These are phyloP conservation scores for Cyberlindnera petersonii DNA, from an alignment of 805 yeast genomes.

Conservation along the genomic window DNA sequence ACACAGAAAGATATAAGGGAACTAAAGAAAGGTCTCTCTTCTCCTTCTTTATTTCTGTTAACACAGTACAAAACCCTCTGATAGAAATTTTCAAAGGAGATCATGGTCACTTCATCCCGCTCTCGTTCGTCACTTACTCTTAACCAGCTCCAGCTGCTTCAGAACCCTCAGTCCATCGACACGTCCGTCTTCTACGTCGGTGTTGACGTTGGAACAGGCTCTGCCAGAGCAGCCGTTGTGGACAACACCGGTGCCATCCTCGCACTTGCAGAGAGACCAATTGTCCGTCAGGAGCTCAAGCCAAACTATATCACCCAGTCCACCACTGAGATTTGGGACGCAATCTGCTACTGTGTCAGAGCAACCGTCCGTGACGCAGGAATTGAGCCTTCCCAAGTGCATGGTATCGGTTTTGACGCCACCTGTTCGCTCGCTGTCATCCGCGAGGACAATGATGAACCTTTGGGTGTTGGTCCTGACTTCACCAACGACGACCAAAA, in stretches of 20 bases:
- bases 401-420: constrained; percentile 95
- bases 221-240: constrained; percentile 91
- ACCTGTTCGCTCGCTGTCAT: constrained; percentile 92
- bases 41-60: background rate
- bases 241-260: constrained; percentile 79
- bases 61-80: background rate
- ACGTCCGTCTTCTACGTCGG: constrained; percentile 56
- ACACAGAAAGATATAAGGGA: background rate
- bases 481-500: constrained; percentile 70
- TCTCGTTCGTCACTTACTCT: constrained; percentile 28
- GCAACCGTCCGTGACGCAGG: constrained; percentile 71
- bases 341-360: constrained; percentile 77
- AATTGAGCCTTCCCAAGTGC: constrained; percentile 60
- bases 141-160: constrained; percentile 26
- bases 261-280: constrained; percentile 74
- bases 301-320: constrained; percentile 80
- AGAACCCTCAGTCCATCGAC: constrained; percentile 28
- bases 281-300: constrained; percentile 70
- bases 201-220: constrained; percentile 96
- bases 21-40: too few relatives aligned
- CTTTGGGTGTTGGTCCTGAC: constrained; percentile 91
- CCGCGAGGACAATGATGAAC: constrained; percentile 57
- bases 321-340: constrained; percentile 87
- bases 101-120: constrained; percentile 19
- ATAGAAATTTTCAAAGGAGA: background rate